Percentiles rank a stretch among this genome's conserved stretches.
phyloP scores from a whole-genome alignment of 352 stramenopile genomes.

The Phytophthora pisi region DNA sequence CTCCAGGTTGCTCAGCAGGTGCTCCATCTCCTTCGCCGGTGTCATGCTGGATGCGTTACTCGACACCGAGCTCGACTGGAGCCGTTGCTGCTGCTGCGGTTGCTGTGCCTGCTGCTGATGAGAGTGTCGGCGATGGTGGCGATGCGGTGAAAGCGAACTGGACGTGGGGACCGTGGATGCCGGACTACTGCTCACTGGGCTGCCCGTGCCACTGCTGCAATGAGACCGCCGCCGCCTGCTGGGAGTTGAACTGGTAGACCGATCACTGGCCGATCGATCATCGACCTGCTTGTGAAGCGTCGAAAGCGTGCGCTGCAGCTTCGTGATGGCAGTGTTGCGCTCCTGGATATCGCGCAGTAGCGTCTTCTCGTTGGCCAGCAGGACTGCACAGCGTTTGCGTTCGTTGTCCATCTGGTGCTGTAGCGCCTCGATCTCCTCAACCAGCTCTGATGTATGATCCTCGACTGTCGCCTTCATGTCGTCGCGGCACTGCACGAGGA shows the following conservation, averaged over 20 bases:
- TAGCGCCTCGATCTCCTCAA: slow-evolving; percentile 72
- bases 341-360: slow-evolving; percentile 76
- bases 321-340: slow-evolving; percentile 55
- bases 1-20: slow-evolving; percentile 72
- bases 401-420: slow-evolving; percentile 73
- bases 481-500: slow-evolving; percentile 65
- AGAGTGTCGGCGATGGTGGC: slow-evolving; percentile 16
- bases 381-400: slow-evolving; percentile 63
- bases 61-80: slow-evolving; percentile 19
- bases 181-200: slow-evolving; percentile 36
- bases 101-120: slow-evolving; percentile 18
- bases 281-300: slow-evolving; percentile 38
- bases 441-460: slow-evolving; percentile 62
- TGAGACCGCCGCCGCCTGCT: slow-evolving; percentile 27
- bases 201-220: slow-evolving; percentile 28
- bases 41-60: slow-evolving; percentile 22
- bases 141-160: slow-evolving; percentile 28
- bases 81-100: slow-evolving; percentile 10
- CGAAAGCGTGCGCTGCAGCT: slow-evolving; percentile 56
- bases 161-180: slow-evolving; percentile 38
- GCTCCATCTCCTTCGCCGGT: slow-evolving; percentile 64
- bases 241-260: slow-evolving; percentile 21
- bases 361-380: slow-evolving; percentile 73
- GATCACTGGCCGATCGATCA: slow-evolving; percentile 23
- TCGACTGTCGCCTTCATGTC: slow-evolving; percentile 71